phyloP scores from a whole-genome alignment of 805 yeast genomes.

The Candida takata region DNA sequence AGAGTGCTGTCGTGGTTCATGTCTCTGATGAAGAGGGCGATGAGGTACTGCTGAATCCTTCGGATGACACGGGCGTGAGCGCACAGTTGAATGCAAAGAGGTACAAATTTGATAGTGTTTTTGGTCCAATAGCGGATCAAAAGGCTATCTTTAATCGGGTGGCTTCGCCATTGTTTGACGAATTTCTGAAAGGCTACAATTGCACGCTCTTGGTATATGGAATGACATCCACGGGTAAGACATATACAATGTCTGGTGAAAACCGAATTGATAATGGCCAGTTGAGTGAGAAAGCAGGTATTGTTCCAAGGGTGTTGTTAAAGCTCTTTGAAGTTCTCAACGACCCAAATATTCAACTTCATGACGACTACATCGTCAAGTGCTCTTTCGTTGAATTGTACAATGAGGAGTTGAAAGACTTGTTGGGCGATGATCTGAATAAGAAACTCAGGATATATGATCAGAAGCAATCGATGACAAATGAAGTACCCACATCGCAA shows the following conservation, averaged over 20 bases:
- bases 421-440: constrained; percentile 38
- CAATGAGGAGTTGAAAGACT: constrained; percentile 78
- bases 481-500: constrained; percentile 2
- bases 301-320: constrained; percentile 56
- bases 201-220: constrained; percentile 86
- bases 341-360: constrained; percentile 18
- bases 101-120: constrained; percentile 71
- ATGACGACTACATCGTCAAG: constrained; percentile 56
- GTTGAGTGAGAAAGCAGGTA: constrained; percentile 48
- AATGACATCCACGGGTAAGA: constrained; percentile 88
- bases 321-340: constrained; percentile 49
- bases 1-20: constrained; percentile 54
- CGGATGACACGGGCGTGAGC: constrained; percentile 31
- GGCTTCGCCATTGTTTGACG: constrained; percentile 57
- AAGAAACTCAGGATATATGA: constrained; percentile 52
- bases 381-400: constrained; percentile 81
- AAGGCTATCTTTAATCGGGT: constrained; percentile 54
- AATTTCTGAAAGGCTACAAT: constrained; percentile 68
- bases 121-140: constrained; percentile 80
- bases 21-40: constrained; percentile 39
- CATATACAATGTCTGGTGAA: constrained; percentile 76
- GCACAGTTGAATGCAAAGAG: constrained; percentile 43
- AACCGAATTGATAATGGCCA: constrained; percentile 25
- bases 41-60: constrained; percentile 41
- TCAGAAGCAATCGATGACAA: constrained; percentile 13